Evolutionary conservation across 2,329 filamentous ascomycete species (phyloP).

Genomic region (Emmonsiellopsis sp.): DNA sequence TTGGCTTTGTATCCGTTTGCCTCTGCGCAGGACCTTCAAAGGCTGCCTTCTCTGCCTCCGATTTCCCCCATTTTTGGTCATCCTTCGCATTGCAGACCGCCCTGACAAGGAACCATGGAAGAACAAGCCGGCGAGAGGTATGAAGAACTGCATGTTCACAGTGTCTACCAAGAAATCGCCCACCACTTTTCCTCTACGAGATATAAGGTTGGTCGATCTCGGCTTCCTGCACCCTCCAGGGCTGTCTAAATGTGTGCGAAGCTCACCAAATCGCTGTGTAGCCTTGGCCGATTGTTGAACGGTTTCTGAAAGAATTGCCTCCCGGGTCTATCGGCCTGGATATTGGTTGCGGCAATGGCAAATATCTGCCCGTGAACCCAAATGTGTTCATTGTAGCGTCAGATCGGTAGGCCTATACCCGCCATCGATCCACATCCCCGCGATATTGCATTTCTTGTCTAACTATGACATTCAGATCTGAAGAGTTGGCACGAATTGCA

Average conservation of each 20-base stretch:
- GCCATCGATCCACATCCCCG: too few species aligned
- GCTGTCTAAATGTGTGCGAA: neutral
- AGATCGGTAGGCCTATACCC: conserved; percentile 56
- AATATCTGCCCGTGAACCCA: conserved; percentile 76
- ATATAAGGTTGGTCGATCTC: conserved; percentile 48
- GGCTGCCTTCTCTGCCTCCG: too few species aligned
- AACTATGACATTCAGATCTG: conserved; percentile 37
- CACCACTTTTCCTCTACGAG: conserved; percentile 43
- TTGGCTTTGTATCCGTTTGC: too few species aligned
- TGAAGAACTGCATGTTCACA: conserved; percentile 80
- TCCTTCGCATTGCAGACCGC: too few species aligned
- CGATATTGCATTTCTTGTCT: neutral
- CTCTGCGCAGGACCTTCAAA: too few species aligned
- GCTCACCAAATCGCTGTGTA: conserved; percentile 19
- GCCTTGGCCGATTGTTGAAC: conserved; percentile 87
- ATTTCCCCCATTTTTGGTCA: too few species aligned
- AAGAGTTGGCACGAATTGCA: conserved; percentile 51
- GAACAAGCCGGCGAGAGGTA: conserved; percentile 40
- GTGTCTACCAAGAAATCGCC: conserved; percentile 62
- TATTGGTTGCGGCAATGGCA: conserved; percentile 93
- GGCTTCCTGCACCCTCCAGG: neutral
- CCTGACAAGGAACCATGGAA: neutral
- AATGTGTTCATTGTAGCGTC: conserved; percentile 72
- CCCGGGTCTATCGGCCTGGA: conserved; percentile 76
- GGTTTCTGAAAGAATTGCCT: conserved; percentile 58